Conservation (phyloP, 306 rosid species). For the Mimosa pudica region DNA sequence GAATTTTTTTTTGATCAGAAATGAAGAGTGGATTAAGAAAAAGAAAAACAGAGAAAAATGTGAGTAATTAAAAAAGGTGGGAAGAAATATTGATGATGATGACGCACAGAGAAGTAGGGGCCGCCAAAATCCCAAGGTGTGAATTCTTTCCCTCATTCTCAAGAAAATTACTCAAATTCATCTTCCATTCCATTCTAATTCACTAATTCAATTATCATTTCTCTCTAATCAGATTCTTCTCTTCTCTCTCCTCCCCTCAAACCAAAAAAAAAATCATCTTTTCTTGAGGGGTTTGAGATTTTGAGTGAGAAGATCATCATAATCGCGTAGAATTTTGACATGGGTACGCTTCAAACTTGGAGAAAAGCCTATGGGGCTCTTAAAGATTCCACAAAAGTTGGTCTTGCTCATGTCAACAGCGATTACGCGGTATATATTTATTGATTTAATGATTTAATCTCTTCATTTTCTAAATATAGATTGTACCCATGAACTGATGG, state of each 20-base stretch:
- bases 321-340: conserved; percentile 37
- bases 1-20: too few species aligned
- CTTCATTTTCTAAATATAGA: conserved; percentile 27
- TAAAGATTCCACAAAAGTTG: conserved; percentile 96
- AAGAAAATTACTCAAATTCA: background rate
- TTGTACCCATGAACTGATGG: conserved; percentile 19
- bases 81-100: conserved; percentile 11
- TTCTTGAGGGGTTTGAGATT: conserved; percentile 41
- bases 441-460: background rate
- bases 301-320: conserved; percentile 41
- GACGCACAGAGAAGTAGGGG: conserved; percentile 28
- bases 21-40: background rate
- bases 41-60: background rate
- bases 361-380: conserved; percentile 95
- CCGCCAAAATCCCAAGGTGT: conserved; percentile 9
- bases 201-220: background rate
- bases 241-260: conserved; percentile 33
- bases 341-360: conserved; percentile 99
- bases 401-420: conserved; percentile 99
- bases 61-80: background rate
- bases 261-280: conserved; percentile 9
- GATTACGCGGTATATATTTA: conserved; percentile 65
- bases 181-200: background rate
- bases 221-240: conserved; percentile 17
- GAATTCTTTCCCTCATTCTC: background rate